Conservation (phyloP, 140 eudicot genomes). For the Stevia rebaudiana region DNA sequence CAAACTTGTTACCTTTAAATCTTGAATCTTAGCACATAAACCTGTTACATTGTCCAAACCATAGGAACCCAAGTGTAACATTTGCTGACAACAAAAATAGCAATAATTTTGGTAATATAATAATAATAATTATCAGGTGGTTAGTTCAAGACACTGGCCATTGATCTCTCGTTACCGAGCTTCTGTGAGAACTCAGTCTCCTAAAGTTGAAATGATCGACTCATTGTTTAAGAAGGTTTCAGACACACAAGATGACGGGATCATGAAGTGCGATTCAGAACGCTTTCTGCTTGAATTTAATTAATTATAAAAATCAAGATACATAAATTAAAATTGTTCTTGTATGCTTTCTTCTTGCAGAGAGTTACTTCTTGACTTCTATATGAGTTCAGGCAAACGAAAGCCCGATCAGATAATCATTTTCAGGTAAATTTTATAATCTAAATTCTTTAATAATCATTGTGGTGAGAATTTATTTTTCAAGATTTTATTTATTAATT, state of each 20-base stretch:
- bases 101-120: too few species aligned
- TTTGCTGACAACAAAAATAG: too few species aligned
- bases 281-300: background rate
- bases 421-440: conserved; percentile 75
- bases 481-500: background rate
- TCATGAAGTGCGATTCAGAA: conserved; percentile 47
- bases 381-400: conserved; percentile 58
- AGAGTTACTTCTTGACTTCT: conserved; percentile 68
- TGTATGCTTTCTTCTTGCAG: conserved; percentile 25
- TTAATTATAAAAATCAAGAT: background rate
- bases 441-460: too few species aligned
- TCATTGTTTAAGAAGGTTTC: conserved; percentile 60
- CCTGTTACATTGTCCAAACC: too few species aligned
- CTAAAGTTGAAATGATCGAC: conserved; percentile 85
- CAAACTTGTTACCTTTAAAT: too few species aligned
- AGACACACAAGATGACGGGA: conserved; percentile 61
- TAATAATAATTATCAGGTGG: conserved; percentile 44
- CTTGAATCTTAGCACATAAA: too few species aligned
- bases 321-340: background rate
- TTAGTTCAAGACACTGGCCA: conserved; percentile 80
- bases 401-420: conserved; percentile 86
- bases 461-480: background rate
- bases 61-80: too few species aligned
- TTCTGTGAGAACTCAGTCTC: conserved; percentile 77
- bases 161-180: conserved; percentile 77